Percentiles rank a stretch among this genome's conserved stretches.
Evolutionary conservation across 805 yeast species (phyloP).

Genomic region (Teunomyces barrocoloradensis): DNA sequence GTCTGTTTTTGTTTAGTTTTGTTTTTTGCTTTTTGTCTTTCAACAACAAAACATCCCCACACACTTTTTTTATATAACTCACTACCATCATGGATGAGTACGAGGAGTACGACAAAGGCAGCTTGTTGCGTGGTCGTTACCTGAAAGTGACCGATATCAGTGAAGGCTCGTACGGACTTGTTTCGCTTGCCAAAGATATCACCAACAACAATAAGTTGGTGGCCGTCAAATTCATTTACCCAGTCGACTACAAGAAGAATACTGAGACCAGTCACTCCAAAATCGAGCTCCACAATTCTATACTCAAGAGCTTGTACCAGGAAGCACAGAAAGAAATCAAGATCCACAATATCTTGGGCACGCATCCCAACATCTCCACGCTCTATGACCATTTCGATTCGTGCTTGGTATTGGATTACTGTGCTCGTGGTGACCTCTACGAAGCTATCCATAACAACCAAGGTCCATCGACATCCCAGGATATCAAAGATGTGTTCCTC

Average conservation of each 20-base stretch:
- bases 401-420: constrained; percentile 66
- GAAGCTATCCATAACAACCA: constrained; percentile 67
- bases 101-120: constrained; percentile 37
- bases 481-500: constrained; percentile 52
- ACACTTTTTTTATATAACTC: neutral
- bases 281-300: constrained; percentile 15
- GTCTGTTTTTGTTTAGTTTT: neutral
- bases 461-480: constrained; percentile 60
- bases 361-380: constrained; percentile 44
- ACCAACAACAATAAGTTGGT: constrained; percentile 48
- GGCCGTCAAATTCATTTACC: constrained; percentile 83
- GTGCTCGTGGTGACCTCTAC: constrained; percentile 83
- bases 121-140: constrained; percentile 60
- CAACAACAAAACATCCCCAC: neutral
- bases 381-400: constrained; percentile 52
- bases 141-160: constrained; percentile 70
- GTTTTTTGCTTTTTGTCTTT: neutral
- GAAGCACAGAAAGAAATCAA: constrained; percentile 71
- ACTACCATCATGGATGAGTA: constrained; percentile 35
- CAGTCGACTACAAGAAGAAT: constrained; percentile 42
- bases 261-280: constrained; percentile 38
- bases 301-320: constrained; percentile 33
- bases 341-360: constrained; percentile 61
- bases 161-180: constrained; percentile 93
- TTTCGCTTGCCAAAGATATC: constrained; percentile 79